Percentiles rank a stretch among this genome's conserved stretches.
These are phyloP conservation scores for Leccinum variicolor DNA, from an alignment of 768 basidiomycete genomes.

Conservation along the genomic window DNA sequence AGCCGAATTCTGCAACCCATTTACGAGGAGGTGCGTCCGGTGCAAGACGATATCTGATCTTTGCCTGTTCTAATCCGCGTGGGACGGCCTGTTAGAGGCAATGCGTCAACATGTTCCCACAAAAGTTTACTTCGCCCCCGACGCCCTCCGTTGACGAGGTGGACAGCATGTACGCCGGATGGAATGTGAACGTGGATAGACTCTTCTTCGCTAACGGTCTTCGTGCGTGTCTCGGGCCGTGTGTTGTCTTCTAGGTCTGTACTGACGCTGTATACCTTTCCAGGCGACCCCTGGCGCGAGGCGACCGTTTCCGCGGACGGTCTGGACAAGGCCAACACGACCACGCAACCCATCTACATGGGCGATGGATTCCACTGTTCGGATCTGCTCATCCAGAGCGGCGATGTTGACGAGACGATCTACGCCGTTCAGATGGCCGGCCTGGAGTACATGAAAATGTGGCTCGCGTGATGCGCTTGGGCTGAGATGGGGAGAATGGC, in stretches of 20 bases:
- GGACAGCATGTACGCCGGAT: neutral
- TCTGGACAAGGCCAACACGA: constrained; percentile 28
- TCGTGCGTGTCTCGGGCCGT: neutral
- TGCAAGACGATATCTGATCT: neutral
- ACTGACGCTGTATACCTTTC: neutral
- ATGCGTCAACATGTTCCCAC: neutral
- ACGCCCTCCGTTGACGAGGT: neutral
- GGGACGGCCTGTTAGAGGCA: neutral
- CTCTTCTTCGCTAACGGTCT: neutral
- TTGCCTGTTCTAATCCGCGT: neutral
- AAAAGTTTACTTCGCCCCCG: neutral
- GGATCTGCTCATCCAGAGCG: neutral
- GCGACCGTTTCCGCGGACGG: constrained; percentile 62
- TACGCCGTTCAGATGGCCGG: neutral
- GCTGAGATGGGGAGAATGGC: neutral
- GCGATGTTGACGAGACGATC: neutral
- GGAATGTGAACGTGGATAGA: neutral
- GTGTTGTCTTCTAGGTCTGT: neutral
- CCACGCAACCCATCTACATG: neutral
- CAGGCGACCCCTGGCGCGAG: constrained; percentile 74
- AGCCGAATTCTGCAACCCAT: neutral
- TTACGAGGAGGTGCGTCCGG: neutral
- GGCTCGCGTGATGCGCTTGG: neutral
- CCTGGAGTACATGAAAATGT: neutral
- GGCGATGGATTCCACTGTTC: neutral